Conservation (phyloP, 208 protist species). For the Wallacemonas sp. region DNA sequence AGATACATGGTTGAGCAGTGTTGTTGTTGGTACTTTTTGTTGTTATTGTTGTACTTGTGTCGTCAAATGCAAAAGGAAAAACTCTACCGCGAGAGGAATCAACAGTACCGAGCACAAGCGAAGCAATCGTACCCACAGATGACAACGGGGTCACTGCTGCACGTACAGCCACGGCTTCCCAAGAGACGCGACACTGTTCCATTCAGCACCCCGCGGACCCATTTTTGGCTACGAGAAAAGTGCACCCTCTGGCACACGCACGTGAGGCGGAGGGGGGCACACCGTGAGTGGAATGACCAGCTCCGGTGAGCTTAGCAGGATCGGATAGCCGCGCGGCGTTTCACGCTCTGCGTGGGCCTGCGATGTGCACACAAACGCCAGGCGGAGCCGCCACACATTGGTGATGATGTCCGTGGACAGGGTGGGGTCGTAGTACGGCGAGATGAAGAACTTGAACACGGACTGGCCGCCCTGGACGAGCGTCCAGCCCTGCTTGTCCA, state of each 20-base stretch:
- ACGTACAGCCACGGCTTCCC: no score
- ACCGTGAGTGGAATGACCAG: conserved; percentile 46
- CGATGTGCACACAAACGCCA: conserved; percentile 9
- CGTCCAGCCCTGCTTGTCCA: neutral
- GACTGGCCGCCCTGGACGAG: neutral
- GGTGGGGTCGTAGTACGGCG: neutral
- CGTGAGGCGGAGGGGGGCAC: conserved; percentile 22
- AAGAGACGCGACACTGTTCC: no score
- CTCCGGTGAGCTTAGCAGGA: conserved; percentile 18
- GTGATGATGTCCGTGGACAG: conserved; percentile 3
- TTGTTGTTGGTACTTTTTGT: no score
- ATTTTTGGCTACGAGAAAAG: neutral
- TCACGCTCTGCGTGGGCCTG: conserved; percentile 9
- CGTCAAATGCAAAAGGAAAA: no score
- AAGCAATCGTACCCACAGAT: no score
- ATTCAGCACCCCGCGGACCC: no score
- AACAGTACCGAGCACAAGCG: no score
- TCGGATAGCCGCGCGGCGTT: conserved; percentile 21
- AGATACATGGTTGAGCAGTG: no score
- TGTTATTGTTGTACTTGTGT: no score
- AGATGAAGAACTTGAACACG: conserved; percentile 16
- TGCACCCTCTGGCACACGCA: conserved; percentile 6
- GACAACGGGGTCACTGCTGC: no score
- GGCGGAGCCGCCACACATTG: conserved; percentile 6
- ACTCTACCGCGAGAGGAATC: no score